phyloP scores from a whole-genome alignment of 169 alveolate species.

The Babesia sp. region DNA sequence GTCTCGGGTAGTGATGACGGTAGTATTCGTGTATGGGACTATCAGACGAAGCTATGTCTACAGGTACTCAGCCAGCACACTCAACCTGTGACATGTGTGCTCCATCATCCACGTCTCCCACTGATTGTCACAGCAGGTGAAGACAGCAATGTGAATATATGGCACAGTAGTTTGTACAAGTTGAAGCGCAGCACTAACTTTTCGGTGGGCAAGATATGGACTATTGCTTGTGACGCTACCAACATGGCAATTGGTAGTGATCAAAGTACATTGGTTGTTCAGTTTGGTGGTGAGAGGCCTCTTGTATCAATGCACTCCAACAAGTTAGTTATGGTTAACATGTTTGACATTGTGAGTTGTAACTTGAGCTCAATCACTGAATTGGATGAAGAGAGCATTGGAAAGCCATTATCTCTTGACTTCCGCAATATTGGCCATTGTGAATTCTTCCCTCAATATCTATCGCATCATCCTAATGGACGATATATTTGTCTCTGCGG shows the following conservation, averaged over 20 bases:
- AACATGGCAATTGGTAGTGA: conserved; percentile 85
- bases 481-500: conserved; percentile 94
- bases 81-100: conserved; percentile 89
- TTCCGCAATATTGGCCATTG: conserved; percentile 78
- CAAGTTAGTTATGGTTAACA: conserved; percentile 91
- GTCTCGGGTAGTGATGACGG: conserved; percentile 96
- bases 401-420: conserved; percentile 62
- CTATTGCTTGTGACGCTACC: conserved; percentile 78
- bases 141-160: conserved; percentile 93
- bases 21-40: conserved; percentile 97
- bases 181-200: conserved; percentile 92
- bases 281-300: conserved; percentile 96
- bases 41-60: conserved; percentile 95
- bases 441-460: conserved; percentile 92
- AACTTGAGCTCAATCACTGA: conserved; percentile 71
- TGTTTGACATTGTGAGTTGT: conserved; percentile 90
- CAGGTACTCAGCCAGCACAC: conserved; percentile 94
- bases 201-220: conserved; percentile 93
- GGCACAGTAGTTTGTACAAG: conserved; percentile 94
- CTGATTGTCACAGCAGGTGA: conserved; percentile 93
- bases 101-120: conserved; percentile 93
- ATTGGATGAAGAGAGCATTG: conserved; percentile 50
- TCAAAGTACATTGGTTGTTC: conserved; percentile 91
- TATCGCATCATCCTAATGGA: conserved; percentile 96
- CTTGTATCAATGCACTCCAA: conserved; percentile 91